Conservation (phyloP, 208 protist genomes). For the Wallacemonas sp. region DNA sequence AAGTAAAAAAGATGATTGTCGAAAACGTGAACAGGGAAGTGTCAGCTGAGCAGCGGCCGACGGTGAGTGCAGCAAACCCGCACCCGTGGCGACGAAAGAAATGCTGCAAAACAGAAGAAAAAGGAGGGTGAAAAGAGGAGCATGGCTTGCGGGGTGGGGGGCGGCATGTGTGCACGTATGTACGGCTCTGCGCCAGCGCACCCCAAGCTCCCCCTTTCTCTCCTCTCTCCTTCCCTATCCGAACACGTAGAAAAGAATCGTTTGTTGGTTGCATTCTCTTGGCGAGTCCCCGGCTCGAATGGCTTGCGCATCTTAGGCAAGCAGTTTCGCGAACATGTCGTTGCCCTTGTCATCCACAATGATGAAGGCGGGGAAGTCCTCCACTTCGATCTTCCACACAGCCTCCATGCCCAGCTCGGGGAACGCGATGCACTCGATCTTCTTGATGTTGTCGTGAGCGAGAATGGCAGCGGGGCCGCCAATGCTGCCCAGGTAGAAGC, state of each 20-base stretch:
- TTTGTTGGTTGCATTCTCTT: too few species aligned
- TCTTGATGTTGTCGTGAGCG: slow-evolving; percentile 91
- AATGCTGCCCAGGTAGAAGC: slow-evolving; percentile 98
- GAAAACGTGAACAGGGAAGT: not conserved
- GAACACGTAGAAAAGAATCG: not conserved
- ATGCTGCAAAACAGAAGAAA: slow-evolving; percentile 12
- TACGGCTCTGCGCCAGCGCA: too few species aligned
- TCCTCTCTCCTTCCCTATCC: too few species aligned
- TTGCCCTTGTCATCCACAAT: slow-evolving; percentile 98
- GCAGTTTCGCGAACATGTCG: slow-evolving; percentile 93
- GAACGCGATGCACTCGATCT: slow-evolving; percentile 92
- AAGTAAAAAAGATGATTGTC: not conserved
- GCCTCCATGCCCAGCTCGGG: slow-evolving; percentile 93
- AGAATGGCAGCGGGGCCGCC: slow-evolving; percentile 96
- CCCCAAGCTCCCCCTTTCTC: too few species aligned
- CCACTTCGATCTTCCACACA: slow-evolving; percentile 94
- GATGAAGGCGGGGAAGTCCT: slow-evolving; percentile 97
- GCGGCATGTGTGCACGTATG: too few species aligned
- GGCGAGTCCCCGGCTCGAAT: too few species aligned
- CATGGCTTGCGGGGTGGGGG: too few species aligned
- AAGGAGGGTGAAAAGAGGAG: too few species aligned
- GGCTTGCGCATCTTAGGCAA: slow-evolving; percentile 24
- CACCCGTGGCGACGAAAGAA: slow-evolving; percentile 15
- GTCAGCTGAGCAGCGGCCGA: too few species aligned
- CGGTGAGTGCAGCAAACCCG: too few species aligned